Evolutionary conservation across 768 basidiomycete species (phyloP), one percentile per base, ranked within the genome.

Genomic region (Clavaria fumosa): DNA sequence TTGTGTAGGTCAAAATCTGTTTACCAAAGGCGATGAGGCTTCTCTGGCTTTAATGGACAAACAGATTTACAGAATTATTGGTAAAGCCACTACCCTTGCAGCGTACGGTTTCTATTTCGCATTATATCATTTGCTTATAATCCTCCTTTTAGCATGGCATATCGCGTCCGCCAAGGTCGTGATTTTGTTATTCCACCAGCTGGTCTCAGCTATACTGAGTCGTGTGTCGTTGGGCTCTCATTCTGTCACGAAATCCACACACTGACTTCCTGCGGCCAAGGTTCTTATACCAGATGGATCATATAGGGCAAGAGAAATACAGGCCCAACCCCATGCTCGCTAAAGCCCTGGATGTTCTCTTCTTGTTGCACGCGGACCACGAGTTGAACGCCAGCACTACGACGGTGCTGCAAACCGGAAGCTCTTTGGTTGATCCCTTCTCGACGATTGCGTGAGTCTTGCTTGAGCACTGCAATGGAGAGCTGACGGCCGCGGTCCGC

Each of bases 221-320:
- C 81, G 81, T 82, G 50, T 47, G 73, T 63, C 19, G 1, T 11
- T 37, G 11, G 31, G 20, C 35, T 10, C 36, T n/a, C 26, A 9
- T 9, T 28, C 5, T 1, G 7, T n/a, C n/a, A 4, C 38, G 12
- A 36, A 19, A 23, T 40, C 36, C n/a, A 18, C 43, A 24, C 23
- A 31, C 31, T 17, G 36, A 33, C 27, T 26, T 35, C 9, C 21
- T 41, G 18, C 17, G 1, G 4, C 3, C 17, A 43, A 83, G 78
- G 5, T 93, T 91, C 64, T 55, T 93, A 35, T 93, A 88, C 58
- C 82, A 89, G 59, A 79, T 91, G 67, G 88, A 91, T 46, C 75
- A 88, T 49, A 62, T 85, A 9, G 69, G 76, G 43, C 67, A 78
- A 53, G 61, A 73, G 48, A 61, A 75, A 45, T 90, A 86, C 57